phyloP scores from a whole-genome alignment of 495 filamentous ascomycete genomes.

The Aspergillus nidulans region DNA sequence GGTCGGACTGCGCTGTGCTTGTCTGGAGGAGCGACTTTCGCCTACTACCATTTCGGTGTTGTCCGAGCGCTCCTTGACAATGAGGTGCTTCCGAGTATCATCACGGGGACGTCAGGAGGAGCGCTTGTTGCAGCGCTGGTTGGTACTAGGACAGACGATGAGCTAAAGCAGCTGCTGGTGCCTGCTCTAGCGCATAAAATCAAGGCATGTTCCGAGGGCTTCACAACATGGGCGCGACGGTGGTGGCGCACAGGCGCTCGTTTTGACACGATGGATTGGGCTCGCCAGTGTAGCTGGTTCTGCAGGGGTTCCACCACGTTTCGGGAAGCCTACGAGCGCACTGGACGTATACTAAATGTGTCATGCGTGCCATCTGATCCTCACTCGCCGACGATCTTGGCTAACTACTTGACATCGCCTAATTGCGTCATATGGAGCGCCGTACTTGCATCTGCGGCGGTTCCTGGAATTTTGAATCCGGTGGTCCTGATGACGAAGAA shows the following conservation, averaged over 20 bases:
- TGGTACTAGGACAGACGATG: slow-evolving; percentile 85
- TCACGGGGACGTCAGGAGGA: slow-evolving; percentile 92
- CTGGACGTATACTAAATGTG: slow-evolving; percentile 91
- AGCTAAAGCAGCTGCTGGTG: slow-evolving; percentile 77
- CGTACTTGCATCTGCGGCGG: slow-evolving; percentile 89
- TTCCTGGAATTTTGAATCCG: slow-evolving; percentile 92
- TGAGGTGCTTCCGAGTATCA: slow-evolving; percentile 80
- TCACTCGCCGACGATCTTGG: slow-evolving; percentile 83
- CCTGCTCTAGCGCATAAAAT: slow-evolving; percentile 82
- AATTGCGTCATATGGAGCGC: slow-evolving; percentile 99
- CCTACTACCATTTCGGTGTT: slow-evolving; percentile 95
- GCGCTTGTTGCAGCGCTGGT: slow-evolving; percentile 86
- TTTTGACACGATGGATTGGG: slow-evolving; percentile 93
- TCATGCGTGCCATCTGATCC: slow-evolving; percentile 96
- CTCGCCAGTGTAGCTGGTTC: slow-evolving; percentile 81
- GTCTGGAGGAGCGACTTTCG: slow-evolving; percentile 91
- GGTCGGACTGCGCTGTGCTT: slow-evolving; percentile 90
- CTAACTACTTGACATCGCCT: slow-evolving; percentile 89
- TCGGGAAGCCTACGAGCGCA: slow-evolving; percentile 88
- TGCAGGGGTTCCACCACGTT: slow-evolving; percentile 87
- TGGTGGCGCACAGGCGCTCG: slow-evolving; percentile 92
- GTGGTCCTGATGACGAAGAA: slow-evolving; percentile 97
- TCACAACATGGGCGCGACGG: slow-evolving; percentile 70
- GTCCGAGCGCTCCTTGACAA: slow-evolving; percentile 88
- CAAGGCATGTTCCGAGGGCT: slow-evolving; percentile 73